Conservation (phyloP, 179 eudicot genomes). For the Heliamphora pulchella region DNA sequence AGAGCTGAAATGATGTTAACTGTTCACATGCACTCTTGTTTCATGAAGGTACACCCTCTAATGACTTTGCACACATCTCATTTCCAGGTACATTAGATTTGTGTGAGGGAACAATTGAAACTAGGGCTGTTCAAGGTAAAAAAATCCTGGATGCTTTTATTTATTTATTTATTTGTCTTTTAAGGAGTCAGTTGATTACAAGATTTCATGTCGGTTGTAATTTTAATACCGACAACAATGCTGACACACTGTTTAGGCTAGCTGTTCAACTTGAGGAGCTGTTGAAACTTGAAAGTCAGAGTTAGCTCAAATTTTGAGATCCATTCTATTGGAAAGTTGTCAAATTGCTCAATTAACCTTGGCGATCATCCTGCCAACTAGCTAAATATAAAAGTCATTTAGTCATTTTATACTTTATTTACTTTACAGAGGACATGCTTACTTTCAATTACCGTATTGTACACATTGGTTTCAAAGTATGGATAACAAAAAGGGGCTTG, state of each 20-base stretch:
- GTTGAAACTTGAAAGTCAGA: background rate
- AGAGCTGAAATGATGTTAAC: constrained; percentile 67
- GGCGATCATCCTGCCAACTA: too few relatives aligned
- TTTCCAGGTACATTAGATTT: background rate
- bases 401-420: too few relatives aligned
- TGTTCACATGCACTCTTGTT: constrained; percentile 60
- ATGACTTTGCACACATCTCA: background rate
- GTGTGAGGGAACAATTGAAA: background rate
- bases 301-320: background rate
- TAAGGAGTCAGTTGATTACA: background rate
- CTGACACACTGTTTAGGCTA: background rate
- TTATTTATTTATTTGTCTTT: background rate
- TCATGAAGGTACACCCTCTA: constrained; percentile 52
- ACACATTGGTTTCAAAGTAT: too few relatives aligned
- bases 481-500: too few relatives aligned
- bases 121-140: background rate
- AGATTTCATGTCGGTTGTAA: background rate
- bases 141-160: constrained; percentile 6
- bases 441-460: too few relatives aligned
- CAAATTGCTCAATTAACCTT: too few relatives aligned
- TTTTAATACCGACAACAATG: background rate
- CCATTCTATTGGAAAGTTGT: background rate
- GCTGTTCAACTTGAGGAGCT: background rate
- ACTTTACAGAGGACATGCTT: too few relatives aligned
- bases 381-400: too few relatives aligned